phyloP scores from a whole-genome alignment of 495 filamentous ascomycete species.

The Penicillium canariense region DNA sequence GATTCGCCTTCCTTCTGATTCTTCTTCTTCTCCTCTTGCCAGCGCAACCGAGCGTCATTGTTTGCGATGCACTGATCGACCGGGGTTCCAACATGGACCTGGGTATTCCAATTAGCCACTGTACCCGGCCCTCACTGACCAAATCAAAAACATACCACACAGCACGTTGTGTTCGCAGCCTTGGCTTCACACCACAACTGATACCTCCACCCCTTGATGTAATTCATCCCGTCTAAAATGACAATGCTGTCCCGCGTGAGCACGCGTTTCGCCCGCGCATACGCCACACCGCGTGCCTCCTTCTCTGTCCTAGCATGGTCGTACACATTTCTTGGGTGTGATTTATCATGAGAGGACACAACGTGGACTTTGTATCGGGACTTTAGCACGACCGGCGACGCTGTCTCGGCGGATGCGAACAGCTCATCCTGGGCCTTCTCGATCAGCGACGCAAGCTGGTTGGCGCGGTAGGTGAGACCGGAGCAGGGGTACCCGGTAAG shows the following conservation, averaged over 20 bases:
- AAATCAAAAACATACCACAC: constrained; percentile 57
- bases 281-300: constrained; percentile 82
- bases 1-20: neutral
- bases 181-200: constrained; percentile 95
- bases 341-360: constrained; percentile 54
- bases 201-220: constrained; percentile 97
- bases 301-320: constrained; percentile 74
- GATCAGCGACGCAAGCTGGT: constrained; percentile 63
- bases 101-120: constrained; percentile 9
- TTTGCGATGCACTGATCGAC: constrained; percentile 60
- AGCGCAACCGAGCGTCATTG: constrained; percentile 37
- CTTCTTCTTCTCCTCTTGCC: constrained; percentile 4
- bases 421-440: constrained; percentile 46
- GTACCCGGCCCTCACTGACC: neutral
- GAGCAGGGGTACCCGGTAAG: constrained; percentile 91
- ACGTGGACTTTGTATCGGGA: constrained; percentile 52
- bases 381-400: constrained; percentile 41
- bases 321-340: constrained; percentile 48
- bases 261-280: constrained; percentile 79
- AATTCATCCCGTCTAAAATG: constrained; percentile 86
- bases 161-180: constrained; percentile 75
- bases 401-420: constrained; percentile 49
- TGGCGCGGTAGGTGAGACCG: constrained; percentile 84
- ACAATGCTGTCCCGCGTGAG: constrained; percentile 80
- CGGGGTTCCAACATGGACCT: constrained; percentile 78